Conservation (phyloP, 768 basidiomycete species). For the Podaxis mareebaensis region DNA sequence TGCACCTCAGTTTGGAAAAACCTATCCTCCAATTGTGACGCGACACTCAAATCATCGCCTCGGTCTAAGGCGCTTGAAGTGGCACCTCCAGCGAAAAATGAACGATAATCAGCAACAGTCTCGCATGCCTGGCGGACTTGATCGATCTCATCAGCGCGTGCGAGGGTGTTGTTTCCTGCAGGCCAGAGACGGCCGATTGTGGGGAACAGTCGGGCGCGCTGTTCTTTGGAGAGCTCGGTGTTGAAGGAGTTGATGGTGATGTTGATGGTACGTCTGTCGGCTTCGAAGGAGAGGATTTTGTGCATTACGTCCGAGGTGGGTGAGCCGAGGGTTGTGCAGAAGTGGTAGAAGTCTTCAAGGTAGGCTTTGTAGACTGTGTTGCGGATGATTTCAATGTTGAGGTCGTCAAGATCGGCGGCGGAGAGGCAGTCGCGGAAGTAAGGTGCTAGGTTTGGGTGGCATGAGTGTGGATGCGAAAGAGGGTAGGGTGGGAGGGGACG, state of each 20-base stretch:
- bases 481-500: constrained; percentile 27
- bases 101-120: constrained; percentile 83
- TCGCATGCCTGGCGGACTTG: constrained; percentile 89
- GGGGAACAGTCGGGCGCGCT: constrained; percentile 92
- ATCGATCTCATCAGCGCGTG: constrained; percentile 93
- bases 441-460: constrained; percentile 53
- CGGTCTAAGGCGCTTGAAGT: constrained; percentile 41
- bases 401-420: constrained; percentile 94
- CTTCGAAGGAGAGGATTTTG: constrained; percentile 90
- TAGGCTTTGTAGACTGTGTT: constrained; percentile 99
- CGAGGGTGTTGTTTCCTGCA: constrained; percentile 92
- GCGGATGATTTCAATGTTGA: constrained; percentile 99
- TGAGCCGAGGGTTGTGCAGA: constrained; percentile 73
- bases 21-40: constrained; percentile 81
- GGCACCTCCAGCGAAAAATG: constrained; percentile 77
- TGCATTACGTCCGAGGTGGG: constrained; percentile 94
- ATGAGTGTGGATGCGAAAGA: background rate
- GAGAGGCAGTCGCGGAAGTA: constrained; percentile 97
- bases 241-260: constrained; percentile 99
- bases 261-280: constrained; percentile 95
- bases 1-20: constrained; percentile 95
- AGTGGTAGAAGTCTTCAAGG: constrained; percentile 94
- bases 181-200: constrained; percentile 92
- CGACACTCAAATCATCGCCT: constrained; percentile 46
- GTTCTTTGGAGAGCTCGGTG: constrained; percentile 93